A percentile compares a stretch with the other conserved stretches of the same genome.
Evolutionary conservation across 768 basidiomycete genomes (phyloP).

Genomic region (Mycena amicta): DNA sequence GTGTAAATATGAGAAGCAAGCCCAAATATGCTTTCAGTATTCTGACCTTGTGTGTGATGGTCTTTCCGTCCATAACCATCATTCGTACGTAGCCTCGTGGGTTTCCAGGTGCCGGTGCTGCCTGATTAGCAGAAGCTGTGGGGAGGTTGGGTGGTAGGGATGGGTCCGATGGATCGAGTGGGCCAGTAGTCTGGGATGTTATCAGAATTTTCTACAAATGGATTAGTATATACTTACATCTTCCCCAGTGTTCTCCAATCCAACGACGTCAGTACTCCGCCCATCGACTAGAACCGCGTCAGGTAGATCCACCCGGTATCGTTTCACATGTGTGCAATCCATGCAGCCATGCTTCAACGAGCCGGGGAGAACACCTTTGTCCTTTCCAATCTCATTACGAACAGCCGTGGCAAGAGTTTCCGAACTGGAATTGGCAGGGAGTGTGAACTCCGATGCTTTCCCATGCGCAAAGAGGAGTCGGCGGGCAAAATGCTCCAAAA

Average conservation of each 20-base stretch:
- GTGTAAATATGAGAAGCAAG: neutral
- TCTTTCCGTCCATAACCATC: constrained; percentile 38
- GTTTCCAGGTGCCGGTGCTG: neutral
- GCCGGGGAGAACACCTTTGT: constrained; percentile 13
- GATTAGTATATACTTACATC: neutral
- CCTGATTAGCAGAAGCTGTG: neutral
- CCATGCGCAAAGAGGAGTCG: constrained; percentile 31
- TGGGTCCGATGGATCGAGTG: neutral
- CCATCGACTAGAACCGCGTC: neutral
- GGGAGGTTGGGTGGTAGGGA: neutral
- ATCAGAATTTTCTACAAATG: neutral
- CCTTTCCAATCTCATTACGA: constrained; percentile 18
- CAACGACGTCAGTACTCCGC: neutral
- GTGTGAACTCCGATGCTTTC: constrained; percentile 7
- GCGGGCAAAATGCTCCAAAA: constrained; percentile 8
- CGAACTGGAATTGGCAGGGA: constrained; percentile 18
- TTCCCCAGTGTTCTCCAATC: constrained; percentile 17
- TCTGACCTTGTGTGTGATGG: constrained; percentile 19
- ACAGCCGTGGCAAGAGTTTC: constrained; percentile 11
- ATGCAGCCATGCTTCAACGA: constrained; percentile 3
- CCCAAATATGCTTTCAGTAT: too few relatives aligned
- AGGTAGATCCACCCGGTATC: neutral
- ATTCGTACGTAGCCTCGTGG: constrained; percentile 27
- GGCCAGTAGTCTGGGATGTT: neutral
- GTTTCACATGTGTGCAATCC: constrained; percentile 12